Base-by-base conservation (phyloP, 768 basidiomycete genomes). In the Lactarius evosmus region DNA sequence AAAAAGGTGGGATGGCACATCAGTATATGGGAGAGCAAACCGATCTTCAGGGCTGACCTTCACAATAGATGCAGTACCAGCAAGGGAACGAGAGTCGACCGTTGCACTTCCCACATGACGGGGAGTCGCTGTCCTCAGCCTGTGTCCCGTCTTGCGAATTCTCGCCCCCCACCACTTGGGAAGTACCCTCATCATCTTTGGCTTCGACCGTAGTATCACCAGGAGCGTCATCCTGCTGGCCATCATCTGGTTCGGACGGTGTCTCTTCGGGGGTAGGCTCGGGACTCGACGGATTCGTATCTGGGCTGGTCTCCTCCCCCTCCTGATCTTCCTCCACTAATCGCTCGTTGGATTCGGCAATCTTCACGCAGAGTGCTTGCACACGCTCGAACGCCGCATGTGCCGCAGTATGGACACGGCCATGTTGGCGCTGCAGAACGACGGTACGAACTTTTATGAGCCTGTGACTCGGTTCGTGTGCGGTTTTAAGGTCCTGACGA, bases 61-160 rank as follows among this genome's bases (percentile, higher is more conserved):
- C 12, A 29, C 38, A 60, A 27, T 32, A 2, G 19, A 32, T 41
- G 29, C 59, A 60, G 40, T 41, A 52, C 59, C 59, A 60, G 25
- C 36, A 54, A 7, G 52, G 60, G 40, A 61, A 33, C 9, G 29
- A 56, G 36, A n/a, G 38, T 34, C 33, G 40, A 66, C 62, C 34
- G 70, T 58, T 17, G 70, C 73, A 50, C 55, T 67, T 44, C 62
- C 67, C 6, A 71, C 74, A 34, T 66, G 59, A 2, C 62, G 69
- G 44, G 69, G 66, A 38, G 61, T 65, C 57, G 63, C 65, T 22
- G 69, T 65, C 33, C 68, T 56, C n/a, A 25, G 9, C 4, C 4
- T 36, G 40, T 9, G 19, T 12, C 22, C n/a, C 4, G 9, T 22
- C 32, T 36, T 11, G 40, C 36, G 32, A 4, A 14, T 25, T 4